A percentile compares a stretch with the other conserved stretches of the same genome.
phyloP scores from a whole-genome alignment of 2,329 filamentous ascomycete species.

The Microcyclospora pomicola region DNA sequence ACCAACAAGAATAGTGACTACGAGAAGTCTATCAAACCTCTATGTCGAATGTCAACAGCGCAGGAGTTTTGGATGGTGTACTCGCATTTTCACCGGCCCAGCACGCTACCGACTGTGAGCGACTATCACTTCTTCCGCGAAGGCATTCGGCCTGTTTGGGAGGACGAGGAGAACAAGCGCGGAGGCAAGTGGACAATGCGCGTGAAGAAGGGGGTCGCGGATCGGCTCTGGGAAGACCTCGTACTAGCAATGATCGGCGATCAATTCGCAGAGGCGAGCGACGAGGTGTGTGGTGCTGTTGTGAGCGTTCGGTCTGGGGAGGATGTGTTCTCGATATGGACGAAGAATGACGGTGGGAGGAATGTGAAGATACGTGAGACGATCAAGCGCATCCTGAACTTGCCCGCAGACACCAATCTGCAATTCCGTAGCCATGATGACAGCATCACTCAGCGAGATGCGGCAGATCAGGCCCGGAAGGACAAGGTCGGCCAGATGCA shows the following conservation, averaged over 20 bases:
- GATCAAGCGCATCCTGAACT: slow-evolving; percentile 76
- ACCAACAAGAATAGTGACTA: slow-evolving; percentile 97
- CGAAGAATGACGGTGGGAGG: slow-evolving; percentile 77
- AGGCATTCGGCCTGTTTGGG: slow-evolving; percentile 93
- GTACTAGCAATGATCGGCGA: slow-evolving; percentile 83
- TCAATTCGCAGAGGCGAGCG: slow-evolving; percentile 80
- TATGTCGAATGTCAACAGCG: slow-evolving; percentile 66
- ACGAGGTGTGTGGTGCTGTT: slow-evolving; percentile 90
- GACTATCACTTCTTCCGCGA: slow-evolving; percentile 98
- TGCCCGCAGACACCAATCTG: slow-evolving; percentile 79
- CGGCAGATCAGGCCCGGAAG: slow-evolving; percentile 80
- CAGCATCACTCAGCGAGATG: slow-evolving; percentile 81
- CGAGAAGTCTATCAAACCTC: slow-evolving; percentile 84
- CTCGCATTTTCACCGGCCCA: slow-evolving; percentile 77
- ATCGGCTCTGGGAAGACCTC: slow-evolving; percentile 94
- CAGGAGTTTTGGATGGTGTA: slow-evolving; percentile 91
- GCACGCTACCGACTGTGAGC: slow-evolving; percentile 73
- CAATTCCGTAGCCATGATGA: slow-evolving; percentile 95
- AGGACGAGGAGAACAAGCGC: slow-evolving; percentile 90
- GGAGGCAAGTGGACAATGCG: slow-evolving; percentile 97
- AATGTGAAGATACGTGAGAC: slow-evolving; percentile 97
- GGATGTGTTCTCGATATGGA: slow-evolving; percentile 97
- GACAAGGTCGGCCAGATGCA: slow-evolving; percentile 49
- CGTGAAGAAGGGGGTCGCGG: slow-evolving; percentile 91
- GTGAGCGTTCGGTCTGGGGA: slow-evolving; percentile 89